Conservation (phyloP, 495 filamentous ascomycete genomes). For the Eremomyces bilateralis region DNA sequence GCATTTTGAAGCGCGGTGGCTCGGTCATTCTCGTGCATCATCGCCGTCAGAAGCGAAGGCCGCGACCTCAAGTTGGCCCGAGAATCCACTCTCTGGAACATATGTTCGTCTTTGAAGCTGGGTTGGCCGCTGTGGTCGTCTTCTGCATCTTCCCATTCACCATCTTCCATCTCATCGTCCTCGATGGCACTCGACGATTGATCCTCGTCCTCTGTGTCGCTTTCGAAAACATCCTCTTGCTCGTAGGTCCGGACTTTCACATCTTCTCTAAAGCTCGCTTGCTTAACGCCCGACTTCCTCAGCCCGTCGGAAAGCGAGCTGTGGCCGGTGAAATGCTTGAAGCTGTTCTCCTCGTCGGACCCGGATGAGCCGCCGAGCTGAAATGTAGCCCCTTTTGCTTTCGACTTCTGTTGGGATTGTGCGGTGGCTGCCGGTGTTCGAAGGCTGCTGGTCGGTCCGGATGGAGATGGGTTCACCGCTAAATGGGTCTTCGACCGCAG, state of each 20-base stretch:
- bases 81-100: conserved; percentile 84
- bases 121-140: conserved; percentile 69
- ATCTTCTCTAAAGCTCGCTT: conserved; percentile 67
- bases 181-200: conserved; percentile 18
- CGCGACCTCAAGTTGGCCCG: conserved; percentile 65
- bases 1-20: conserved; percentile 38
- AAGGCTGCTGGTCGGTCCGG: neutral
- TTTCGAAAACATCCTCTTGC: conserved; percentile 58
- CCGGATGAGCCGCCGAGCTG: conserved; percentile 61
- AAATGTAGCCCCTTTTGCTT: conserved; percentile 50
- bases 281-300: conserved; percentile 39
- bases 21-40: conserved; percentile 62
- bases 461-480: conserved; percentile 22
- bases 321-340: conserved; percentile 31
- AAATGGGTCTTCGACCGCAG: conserved; percentile 41
- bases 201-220: conserved; percentile 32
- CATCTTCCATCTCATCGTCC: conserved; percentile 69
- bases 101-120: conserved; percentile 51
- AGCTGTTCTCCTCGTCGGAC: conserved; percentile 61
- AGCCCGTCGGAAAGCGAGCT: conserved; percentile 34
- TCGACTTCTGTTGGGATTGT: conserved; percentile 11
- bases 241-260: conserved; percentile 37
- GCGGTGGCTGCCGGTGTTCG: neutral
- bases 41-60: conserved; percentile 71
- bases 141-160: conserved; percentile 89